These are phyloP conservation scores for Periconia sp. DNA, from an alignment of 2,329 filamentous ascomycete species.

Conservation along the genomic window DNA sequence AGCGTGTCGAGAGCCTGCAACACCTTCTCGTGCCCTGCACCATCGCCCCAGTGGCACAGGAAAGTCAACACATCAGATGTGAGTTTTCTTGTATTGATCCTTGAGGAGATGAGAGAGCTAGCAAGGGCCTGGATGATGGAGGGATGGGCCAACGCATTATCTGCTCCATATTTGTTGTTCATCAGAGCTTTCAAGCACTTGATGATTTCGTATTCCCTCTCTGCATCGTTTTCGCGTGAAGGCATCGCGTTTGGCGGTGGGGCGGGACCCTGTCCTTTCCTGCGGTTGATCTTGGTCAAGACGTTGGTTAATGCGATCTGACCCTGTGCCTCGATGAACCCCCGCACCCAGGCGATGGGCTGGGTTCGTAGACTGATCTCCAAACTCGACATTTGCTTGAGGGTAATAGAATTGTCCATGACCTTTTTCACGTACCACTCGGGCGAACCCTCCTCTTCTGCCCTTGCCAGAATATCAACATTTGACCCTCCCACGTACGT, in stretches of 20 bases:
- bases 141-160: constrained; percentile 88
- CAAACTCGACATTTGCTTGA: constrained; percentile 88
- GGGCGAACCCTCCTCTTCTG: constrained; percentile 92
- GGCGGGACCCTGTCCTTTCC: constrained; percentile 72
- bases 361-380: constrained; percentile 95
- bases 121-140: constrained; percentile 87
- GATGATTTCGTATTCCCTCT: constrained; percentile 93
- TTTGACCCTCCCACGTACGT: constrained; percentile 59
- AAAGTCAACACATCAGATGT: constrained; percentile 97
- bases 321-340: constrained; percentile 95
- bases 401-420: constrained; percentile 91
- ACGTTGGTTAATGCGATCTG: constrained; percentile 95
- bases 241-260: constrained; percentile 56
- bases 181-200: constrained; percentile 97
- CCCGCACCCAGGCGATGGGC: constrained; percentile 94
- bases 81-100: constrained; percentile 88
- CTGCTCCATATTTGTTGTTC: constrained; percentile 99
- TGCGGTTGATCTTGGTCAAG: constrained; percentile 88
- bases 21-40: constrained; percentile 88
- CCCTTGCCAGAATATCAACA: constrained; percentile 68
- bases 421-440: constrained; percentile 98
- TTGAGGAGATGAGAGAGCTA: constrained; percentile 82
- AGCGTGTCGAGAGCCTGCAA: constrained; percentile 90
- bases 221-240: constrained; percentile 75
- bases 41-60: constrained; percentile 89